These are phyloP conservation scores for Hebeloma cylindrosporum DNA, from an alignment of 768 basidiomycete genomes.

Conservation along the genomic window DNA sequence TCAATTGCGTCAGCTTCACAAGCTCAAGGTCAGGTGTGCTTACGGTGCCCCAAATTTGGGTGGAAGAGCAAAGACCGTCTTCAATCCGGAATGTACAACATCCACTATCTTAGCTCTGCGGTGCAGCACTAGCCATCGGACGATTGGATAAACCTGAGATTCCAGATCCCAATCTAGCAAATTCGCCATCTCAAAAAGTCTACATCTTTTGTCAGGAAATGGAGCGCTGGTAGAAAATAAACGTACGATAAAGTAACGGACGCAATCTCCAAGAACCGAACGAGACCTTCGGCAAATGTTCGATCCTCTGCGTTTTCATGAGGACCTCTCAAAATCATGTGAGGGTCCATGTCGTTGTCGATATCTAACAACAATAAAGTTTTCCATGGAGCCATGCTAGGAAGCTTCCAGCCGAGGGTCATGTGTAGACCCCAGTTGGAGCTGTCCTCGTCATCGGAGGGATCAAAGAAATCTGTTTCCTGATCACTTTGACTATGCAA, in stretches of 20 bases:
- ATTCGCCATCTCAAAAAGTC: slow-evolving; percentile 77
- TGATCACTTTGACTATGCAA: slow-evolving; percentile 65
- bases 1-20: not conserved
- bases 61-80: slow-evolving; percentile 80
- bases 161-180: slow-evolving; percentile 83
- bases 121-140: slow-evolving; percentile 89
- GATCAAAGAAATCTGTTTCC: slow-evolving; percentile 49
- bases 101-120: slow-evolving; percentile 89
- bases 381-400: slow-evolving; percentile 87
- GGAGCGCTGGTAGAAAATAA: not conserved
- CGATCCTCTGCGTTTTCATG: slow-evolving; percentile 65
- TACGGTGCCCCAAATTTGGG: slow-evolving; percentile 61
- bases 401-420: slow-evolving; percentile 70
- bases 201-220: slow-evolving; percentile 25
- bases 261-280: slow-evolving; percentile 74
- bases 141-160: slow-evolving; percentile 83
- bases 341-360: slow-evolving; percentile 55
- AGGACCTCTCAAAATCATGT: slow-evolving; percentile 57
- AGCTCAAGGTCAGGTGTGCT: slow-evolving; percentile 31
- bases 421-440: slow-evolving; percentile 68
- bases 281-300: slow-evolving; percentile 65
- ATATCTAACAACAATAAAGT: slow-evolving; percentile 76
- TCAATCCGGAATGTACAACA: slow-evolving; percentile 72
- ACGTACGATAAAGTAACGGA: slow-evolving; percentile 77
- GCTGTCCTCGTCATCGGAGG: slow-evolving; percentile 51